These are phyloP conservation scores for Raphanus sativus DNA, from an alignment of 345 rosid species.

Conservation along the genomic window DNA sequence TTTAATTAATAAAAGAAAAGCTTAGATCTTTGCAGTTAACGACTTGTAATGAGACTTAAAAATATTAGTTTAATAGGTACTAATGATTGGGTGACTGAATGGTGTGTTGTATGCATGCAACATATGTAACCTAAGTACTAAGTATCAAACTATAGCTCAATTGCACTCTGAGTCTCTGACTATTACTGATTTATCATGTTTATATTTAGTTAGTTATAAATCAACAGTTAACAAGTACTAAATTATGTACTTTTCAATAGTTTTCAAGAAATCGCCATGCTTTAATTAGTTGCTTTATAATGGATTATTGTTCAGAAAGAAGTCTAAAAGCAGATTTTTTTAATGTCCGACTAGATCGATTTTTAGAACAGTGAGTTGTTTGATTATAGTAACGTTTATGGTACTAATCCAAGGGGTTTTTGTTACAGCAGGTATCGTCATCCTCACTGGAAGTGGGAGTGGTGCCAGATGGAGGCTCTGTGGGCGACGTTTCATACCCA, in stretches of 20 bases:
- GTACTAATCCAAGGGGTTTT: not conserved
- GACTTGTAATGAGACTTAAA: not conserved
- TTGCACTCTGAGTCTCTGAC: no score
- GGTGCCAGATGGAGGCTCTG: conserved; percentile 78
- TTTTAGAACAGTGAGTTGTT: not conserved
- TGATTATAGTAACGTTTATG: not conserved
- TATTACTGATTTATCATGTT: not conserved
- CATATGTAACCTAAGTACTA: not conserved
- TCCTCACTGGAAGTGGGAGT: conserved; percentile 89
- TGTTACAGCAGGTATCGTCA: conserved; percentile 64
- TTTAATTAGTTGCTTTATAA: no score
- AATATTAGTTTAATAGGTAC: conserved; percentile 17
- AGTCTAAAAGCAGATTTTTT: no score
- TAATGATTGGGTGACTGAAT: conserved; percentile 23
- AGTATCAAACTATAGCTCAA: not conserved
- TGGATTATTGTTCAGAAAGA: no score
- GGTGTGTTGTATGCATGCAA: not conserved
- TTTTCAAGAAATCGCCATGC: no score
- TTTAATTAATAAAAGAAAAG: not conserved
- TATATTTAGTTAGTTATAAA: not conserved
- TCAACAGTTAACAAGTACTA: not conserved
- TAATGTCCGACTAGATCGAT: no score
- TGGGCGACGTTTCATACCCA: conserved; percentile 63
- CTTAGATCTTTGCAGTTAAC: not conserved
- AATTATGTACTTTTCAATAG: not conserved